Conservation (phyloP, 768 basidiomycete species). For the Rhodotorula babjevae region DNA sequence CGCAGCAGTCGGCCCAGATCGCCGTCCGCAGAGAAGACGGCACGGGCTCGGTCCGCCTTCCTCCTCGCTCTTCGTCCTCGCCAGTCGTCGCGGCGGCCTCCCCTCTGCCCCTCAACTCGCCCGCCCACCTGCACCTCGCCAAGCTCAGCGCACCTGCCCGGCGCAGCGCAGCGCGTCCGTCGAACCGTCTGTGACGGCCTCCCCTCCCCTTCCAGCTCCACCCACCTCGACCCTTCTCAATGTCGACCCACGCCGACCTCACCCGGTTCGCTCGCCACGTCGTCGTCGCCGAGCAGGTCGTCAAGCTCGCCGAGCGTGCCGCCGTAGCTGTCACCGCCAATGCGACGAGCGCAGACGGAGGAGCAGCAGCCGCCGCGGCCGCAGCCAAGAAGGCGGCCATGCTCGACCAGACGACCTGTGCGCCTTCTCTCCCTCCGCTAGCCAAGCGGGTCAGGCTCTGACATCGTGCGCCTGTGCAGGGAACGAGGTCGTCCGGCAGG, state of each 20-base stretch:
- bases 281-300: neutral
- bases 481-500: neutral
- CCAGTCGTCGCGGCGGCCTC: neutral
- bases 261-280: neutral
- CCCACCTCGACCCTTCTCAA: neutral
- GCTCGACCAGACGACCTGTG: slow-evolving; percentile 7
- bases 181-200: too few relatives aligned
- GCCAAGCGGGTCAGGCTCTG: too few relatives aligned
- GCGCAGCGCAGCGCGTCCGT: neutral
- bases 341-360: neutral
- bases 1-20: too few relatives aligned
- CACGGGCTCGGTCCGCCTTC: too few relatives aligned
- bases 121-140: too few relatives aligned
- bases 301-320: neutral
- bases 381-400: neutral
- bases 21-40: too few relatives aligned
- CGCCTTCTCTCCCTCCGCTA: neutral
- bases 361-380: neutral
- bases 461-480: neutral
- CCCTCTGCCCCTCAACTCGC: neutral
- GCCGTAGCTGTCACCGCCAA: neutral
- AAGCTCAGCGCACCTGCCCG: neutral
- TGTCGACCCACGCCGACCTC: neutral
- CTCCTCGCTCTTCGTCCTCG: too few relatives aligned
- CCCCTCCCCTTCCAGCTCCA: neutral